Percentiles rank a stretch among this genome's conserved stretches.
These are phyloP conservation scores for Agastache rugosa DNA, from an alignment of 257 asterid species.

Conservation along the genomic window DNA sequence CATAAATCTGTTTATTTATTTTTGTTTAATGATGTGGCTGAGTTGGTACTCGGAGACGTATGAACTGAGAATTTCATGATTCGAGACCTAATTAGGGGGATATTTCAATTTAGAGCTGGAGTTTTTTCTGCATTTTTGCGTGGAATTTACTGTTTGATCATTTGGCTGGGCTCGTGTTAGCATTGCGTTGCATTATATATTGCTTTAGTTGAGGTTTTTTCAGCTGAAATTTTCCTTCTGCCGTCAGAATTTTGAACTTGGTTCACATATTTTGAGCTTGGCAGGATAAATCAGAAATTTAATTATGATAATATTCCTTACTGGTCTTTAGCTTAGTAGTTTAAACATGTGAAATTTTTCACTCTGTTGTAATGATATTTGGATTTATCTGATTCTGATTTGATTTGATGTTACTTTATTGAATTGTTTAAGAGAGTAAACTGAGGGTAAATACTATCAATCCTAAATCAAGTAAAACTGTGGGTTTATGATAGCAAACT, in stretches of 20 bases:
- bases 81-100: slow-evolving; percentile 31
- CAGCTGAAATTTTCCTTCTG: slow-evolving; percentile 13
- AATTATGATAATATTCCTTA: neutral
- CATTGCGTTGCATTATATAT: slow-evolving; percentile 1
- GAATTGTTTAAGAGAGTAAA: neutral
- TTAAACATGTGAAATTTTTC: neutral
- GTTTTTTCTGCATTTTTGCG: neutral
- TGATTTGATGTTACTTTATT: neutral
- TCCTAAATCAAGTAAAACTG: neutral
- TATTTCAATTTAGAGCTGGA: slow-evolving; percentile 5
- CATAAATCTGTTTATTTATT: too few species aligned
- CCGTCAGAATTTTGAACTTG: slow-evolving; percentile 5
- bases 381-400: neutral
- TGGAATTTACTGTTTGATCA: slow-evolving; percentile 9
- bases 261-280: neutral
- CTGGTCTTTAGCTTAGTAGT: neutral
- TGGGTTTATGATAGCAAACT: slow-evolving; percentile 1
- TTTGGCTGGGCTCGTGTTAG: neutral
- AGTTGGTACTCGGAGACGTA: slow-evolving; percentile 3
- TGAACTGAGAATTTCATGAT: slow-evolving; percentile 18
- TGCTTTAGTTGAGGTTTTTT: neutral
- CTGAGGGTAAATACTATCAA: neutral
- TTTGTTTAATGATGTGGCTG: slow-evolving; percentile 8
- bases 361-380: neutral
- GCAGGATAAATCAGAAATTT: neutral